phyloP scores from a whole-genome alignment of 352 stramenopile genomes.

The Phytopythium mirpurense region DNA sequence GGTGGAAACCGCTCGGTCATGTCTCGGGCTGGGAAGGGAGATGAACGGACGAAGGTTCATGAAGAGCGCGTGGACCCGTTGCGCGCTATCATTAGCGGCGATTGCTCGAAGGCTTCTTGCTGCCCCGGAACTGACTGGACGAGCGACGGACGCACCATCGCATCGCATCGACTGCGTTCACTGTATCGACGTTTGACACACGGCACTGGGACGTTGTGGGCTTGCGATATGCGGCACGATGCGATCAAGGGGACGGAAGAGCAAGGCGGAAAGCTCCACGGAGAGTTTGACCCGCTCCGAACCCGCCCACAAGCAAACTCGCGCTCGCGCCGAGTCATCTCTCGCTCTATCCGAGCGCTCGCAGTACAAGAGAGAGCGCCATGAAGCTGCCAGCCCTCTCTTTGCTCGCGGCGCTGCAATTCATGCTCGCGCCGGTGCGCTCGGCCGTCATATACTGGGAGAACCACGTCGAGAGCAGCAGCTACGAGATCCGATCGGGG shows the following conservation, averaged over 20 bases:
- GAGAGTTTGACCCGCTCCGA: too few species aligned
- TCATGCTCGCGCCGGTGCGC: not conserved
- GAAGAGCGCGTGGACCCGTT: not conserved
- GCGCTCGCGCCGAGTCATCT: not conserved
- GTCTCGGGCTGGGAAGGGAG: too few species aligned
- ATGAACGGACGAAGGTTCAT: not conserved
- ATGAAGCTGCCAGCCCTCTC: not conserved
- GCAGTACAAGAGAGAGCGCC: too few species aligned
- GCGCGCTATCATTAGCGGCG: not conserved
- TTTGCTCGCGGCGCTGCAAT: not conserved
- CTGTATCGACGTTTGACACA: too few species aligned
- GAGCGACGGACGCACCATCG: too few species aligned
- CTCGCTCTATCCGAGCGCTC: too few species aligned
- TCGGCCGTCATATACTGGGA: constrained; percentile 16
- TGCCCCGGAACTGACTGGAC: too few species aligned
- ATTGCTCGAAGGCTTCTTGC: not conserved
- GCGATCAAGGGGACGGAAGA: too few species aligned
- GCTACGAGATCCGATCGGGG: constrained; percentile 14
- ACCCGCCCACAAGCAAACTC: not conserved
- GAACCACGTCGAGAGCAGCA: constrained; percentile 17
- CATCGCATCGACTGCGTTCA: not conserved
- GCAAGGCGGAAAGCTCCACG: too few species aligned
- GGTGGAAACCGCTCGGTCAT: not conserved
- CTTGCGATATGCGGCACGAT: too few species aligned
- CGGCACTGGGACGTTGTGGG: too few species aligned